Evolutionary conservation across 352 stramenopile species (phyloP), one percentile per base, ranked within the genome.

Genomic region (Discostella stelligera): DNA sequence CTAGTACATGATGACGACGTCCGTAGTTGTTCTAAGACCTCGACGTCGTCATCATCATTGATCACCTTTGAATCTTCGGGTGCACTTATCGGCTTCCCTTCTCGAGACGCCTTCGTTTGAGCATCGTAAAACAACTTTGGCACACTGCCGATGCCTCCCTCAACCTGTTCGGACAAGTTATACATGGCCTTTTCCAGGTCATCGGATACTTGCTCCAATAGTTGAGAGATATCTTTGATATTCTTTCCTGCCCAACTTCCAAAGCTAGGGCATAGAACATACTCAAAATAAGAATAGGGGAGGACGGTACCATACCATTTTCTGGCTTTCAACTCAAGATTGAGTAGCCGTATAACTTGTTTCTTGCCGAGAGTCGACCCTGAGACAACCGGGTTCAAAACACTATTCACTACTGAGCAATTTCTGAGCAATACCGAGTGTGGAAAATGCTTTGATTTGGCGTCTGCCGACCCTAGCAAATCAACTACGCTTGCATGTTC

Each of bases 251-350:
- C 65, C 65, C 58, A 80, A 21, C 46, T 64, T 69, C 74, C 66
- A 64, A 84, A 77, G 23, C 58, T 46, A 60, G 70, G 56, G 37
- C 71, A 69, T 32, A 71, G 4, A 9, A 70, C 53, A 50, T 84
- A 59, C 25, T 66, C 14, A 21, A 84, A 84, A 58, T 77, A 75
- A 11, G 77, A 79, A 69, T 62, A 80, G 18, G 77, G 77, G 44
- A 84, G 70, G 39, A 84, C 71, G 13, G 66, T 79, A 44, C 77
- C 77, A 32, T 84, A 84, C 77, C 70, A 84, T 59, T 84, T 79
- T 30, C 18, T 79, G 9, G 77, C 60, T 53, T 80, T 84, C 25
- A 65, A 53, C 50, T 84, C 77, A 41, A 84, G 66, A 27, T 58
- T 61, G 20, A 84, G 59, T 25, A 77, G 49, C 21, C 66, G 54